phyloP scores from a whole-genome alignment of 306 rosid species.

The Cyclanthera cordifolia region DNA sequence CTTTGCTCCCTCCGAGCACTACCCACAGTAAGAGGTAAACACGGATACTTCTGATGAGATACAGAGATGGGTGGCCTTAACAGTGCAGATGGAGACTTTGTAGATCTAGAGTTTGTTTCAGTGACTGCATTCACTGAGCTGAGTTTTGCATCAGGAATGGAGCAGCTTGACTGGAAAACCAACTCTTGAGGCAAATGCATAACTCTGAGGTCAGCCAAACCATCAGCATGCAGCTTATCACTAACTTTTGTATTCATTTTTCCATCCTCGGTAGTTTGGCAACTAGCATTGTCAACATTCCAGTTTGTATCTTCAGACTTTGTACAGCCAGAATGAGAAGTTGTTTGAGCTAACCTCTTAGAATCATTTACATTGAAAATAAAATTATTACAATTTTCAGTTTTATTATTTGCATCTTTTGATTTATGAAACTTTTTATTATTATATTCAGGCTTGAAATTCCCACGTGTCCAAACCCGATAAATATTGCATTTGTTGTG shows the following conservation, averaged over 20 bases:
- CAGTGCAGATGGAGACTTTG: constrained; percentile 23
- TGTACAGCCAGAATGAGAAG: constrained; percentile 22
- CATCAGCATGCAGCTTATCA: constrained; percentile 23
- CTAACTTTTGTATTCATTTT: constrained; percentile 26
- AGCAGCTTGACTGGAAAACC: constrained; percentile 22
- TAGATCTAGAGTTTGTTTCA: constrained; percentile 27
- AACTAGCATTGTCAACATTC: constrained; percentile 20
- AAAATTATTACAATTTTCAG: constrained; percentile 20
- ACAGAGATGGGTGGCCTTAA: constrained; percentile 26
- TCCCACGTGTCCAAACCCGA: constrained; percentile 65
- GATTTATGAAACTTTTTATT: constrained; percentile 24
- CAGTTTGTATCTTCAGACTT: constrained; percentile 16
- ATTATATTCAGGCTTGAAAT: constrained; percentile 41
- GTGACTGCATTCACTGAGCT: constrained; percentile 21
- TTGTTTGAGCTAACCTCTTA: constrained; percentile 23
- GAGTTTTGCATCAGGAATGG: constrained; percentile 22
- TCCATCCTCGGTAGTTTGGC: constrained; percentile 20
- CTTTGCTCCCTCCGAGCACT: constrained; percentile 54
- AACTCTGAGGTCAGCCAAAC: constrained; percentile 20
- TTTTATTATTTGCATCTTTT: constrained; percentile 20
- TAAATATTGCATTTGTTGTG: constrained; percentile 38
- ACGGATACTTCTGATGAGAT: constrained; percentile 36
- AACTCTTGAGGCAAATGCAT: constrained; percentile 20
- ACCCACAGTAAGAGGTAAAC: constrained; percentile 35
- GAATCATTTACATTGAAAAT: constrained; percentile 19